A percentile compares a stretch with the other conserved stretches of the same genome.
These are phyloP conservation scores for Cercospora brassicicola DNA, from an alignment of 2,329 filamentous ascomycete genomes.

Conservation along the genomic window DNA sequence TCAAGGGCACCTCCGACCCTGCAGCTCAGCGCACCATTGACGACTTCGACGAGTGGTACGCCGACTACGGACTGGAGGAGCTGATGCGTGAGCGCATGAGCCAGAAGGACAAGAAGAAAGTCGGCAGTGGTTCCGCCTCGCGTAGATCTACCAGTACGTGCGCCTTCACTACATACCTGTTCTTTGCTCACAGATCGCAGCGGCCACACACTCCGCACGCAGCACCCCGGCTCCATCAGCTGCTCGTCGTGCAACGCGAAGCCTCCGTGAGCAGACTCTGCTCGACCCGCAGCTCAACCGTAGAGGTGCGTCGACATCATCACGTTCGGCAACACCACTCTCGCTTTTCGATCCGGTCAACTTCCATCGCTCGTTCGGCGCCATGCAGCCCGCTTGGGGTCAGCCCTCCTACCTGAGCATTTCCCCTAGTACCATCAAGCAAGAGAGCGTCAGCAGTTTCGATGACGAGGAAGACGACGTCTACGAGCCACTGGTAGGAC, in stretches of 20 bases:
- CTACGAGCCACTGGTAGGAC: constrained; percentile 15
- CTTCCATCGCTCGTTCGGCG: constrained; percentile 34
- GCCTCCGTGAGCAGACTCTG: constrained; percentile 32
- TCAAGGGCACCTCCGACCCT: constrained; percentile 62
- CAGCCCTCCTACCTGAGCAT: constrained; percentile 12
- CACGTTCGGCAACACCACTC: constrained; percentile 31
- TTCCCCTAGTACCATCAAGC: constrained; percentile 30
- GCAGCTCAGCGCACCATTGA: constrained; percentile 63
- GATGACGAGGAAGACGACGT: constrained; percentile 30
- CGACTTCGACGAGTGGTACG: constrained; percentile 77
- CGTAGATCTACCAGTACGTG: constrained; percentile 26
- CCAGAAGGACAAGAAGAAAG: constrained; percentile 65
- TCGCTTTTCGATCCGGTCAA: constrained; percentile 22
- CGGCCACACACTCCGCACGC: constrained; percentile 25
- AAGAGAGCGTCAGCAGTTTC: constrained; percentile 32
- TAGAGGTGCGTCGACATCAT: constrained; percentile 4
- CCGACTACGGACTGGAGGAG: constrained; percentile 65
- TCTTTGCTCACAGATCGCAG: constrained; percentile 4
- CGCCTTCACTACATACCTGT: neutral
- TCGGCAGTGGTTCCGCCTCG: constrained; percentile 15
- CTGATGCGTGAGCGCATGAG: constrained; percentile 76
- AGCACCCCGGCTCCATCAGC: constrained; percentile 27
- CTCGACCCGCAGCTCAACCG: constrained; percentile 37
- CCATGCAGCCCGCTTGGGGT: constrained; percentile 43
- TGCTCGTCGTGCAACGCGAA: constrained; percentile 13